Evolutionary conservation across 2,329 filamentous ascomycete species (phyloP), one percentile per base, ranked within the genome.

Genomic region (Ophiostoma australiae): DNA sequence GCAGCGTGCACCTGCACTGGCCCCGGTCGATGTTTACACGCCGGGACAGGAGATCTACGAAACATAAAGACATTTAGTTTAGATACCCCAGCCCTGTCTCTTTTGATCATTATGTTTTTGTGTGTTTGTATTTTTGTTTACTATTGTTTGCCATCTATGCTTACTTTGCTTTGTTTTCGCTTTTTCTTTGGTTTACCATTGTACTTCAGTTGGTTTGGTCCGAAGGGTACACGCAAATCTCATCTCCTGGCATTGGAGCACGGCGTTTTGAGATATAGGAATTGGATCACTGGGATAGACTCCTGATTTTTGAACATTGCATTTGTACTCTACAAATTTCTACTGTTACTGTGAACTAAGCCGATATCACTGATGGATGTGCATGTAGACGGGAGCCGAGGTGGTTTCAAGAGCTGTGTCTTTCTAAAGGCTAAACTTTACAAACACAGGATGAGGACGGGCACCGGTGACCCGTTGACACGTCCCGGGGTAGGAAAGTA

Each of bases 201-300:
- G 20, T 20, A 58, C 11, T 27, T 15, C 23, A 31, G 52, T 27
- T 58, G 23, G 13, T 58, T 58, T 58, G 52, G n/a, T 27, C 58
- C 35, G 6, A 15, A 20, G 3, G 27, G 58, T 33, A 63, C 58
- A 17, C 27, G 6, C 11, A 11, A 63, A 58, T n/a, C 58, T 63
- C 13, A 31, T 15, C 6, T 63, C 5, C 17, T 63, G 27, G 58
- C 58, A 63, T 63, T 31, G 27, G 55, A 63, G 17, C 11, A 13
- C 27, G 58, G 58, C 58, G 58, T 63, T 61, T 63, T 63, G 10
- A 63, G 52, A 63, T 33, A 63, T 63, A 63, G 58, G 27, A 63
- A 20, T 7, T 48, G 44, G 20, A 48, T 33, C 13, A 58, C 52
- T 15, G 52, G 58, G 4, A 63, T 63, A 63, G 58, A 63, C 27